A percentile compares a stretch with the other conserved stretches of the same genome.
Evolutionary conservation across 1,284 basidiomycete species (phyloP).

Genomic region (Trichosporon faecale): DNA sequence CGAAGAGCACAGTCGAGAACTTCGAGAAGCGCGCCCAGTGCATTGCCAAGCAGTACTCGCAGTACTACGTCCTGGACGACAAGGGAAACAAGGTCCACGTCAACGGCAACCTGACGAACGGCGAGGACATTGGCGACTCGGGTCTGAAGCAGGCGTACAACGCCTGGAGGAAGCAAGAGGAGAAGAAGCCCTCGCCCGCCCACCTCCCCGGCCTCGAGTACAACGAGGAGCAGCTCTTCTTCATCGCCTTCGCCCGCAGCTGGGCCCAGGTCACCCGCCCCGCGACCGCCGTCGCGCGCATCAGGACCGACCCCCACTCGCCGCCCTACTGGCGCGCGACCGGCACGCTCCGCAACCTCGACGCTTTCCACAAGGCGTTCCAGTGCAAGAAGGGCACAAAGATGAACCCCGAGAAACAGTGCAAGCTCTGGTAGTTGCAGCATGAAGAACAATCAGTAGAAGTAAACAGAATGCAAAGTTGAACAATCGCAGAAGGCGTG

Average conservation of each 20-base stretch:
- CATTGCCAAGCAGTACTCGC: conserved; percentile 81
- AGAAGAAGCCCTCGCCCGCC: conserved; percentile 56
- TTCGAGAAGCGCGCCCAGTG: conserved; percentile 83
- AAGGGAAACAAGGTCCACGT: conserved; percentile 78
- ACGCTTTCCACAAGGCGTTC: conserved; percentile 51
- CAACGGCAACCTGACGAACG: conserved; percentile 76
- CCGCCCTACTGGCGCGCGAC: conserved; percentile 73
- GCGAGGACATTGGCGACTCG: conserved; percentile 85
- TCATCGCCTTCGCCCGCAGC: conserved; percentile 67
- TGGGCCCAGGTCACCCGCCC: conserved; percentile 46
- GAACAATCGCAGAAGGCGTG: background rate
- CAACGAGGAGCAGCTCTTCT: conserved; percentile 81
- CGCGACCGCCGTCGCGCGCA: conserved; percentile 62
- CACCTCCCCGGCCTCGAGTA: conserved; percentile 80
- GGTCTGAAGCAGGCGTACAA: conserved; percentile 79
- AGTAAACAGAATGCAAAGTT: conserved; percentile 1
- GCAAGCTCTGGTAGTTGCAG: conserved; percentile 28
- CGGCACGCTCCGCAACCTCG: conserved; percentile 64
- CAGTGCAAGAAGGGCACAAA: conserved; percentile 46
- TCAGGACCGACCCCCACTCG: conserved; percentile 84
- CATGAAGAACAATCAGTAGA: conserved; percentile 14
- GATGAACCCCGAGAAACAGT: conserved; percentile 30
- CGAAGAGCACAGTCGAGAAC: conserved; percentile 69
- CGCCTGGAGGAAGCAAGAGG: conserved; percentile 64
- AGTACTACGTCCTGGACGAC: conserved; percentile 77